Percentiles rank a stretch among this genome's conserved stretches.
These are phyloP conservation scores for Phytophthora colocasiae DNA, from an alignment of 352 stramenopile species.

Conservation along the genomic window DNA sequence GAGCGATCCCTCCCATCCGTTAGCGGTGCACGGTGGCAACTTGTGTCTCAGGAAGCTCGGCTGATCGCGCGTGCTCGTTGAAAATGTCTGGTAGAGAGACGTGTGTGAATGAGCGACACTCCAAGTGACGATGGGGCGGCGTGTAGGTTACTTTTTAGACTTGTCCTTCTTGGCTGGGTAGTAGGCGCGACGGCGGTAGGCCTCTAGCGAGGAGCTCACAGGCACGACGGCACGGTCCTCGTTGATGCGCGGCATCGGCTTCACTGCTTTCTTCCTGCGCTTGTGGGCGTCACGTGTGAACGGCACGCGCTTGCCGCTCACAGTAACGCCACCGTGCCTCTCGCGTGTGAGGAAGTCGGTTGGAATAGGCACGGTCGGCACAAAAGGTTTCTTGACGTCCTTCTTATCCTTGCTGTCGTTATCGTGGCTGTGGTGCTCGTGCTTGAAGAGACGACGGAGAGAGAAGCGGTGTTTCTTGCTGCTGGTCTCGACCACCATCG, in stretches of 20 bases:
- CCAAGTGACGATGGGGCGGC: conserved; percentile 10
- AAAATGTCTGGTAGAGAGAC: conserved; percentile 14
- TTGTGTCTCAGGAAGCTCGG: conserved; percentile 22
- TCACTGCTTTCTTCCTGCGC: conserved; percentile 23
- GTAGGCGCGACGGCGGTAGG: conserved; percentile 51
- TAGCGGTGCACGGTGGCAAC: conserved; percentile 1
- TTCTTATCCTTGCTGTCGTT: conserved; percentile 15
- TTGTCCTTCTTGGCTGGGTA: conserved; percentile 46
- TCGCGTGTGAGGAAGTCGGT: conserved; percentile 44
- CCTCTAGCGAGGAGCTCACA: conserved; percentile 34
- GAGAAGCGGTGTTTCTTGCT: conserved; percentile 45
- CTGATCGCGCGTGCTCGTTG: not conserved
- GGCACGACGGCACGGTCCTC: conserved; percentile 36
- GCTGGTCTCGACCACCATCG: conserved; percentile 28
- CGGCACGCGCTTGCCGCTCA: conserved; percentile 46
- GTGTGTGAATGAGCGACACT: conserved; percentile 1
- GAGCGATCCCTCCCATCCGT: not conserved
- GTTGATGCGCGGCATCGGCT: conserved; percentile 35
- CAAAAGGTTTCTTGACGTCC: not conserved
- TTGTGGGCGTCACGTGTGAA: conserved; percentile 49
- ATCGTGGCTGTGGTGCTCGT: conserved; percentile 15
- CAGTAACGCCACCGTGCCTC: conserved; percentile 40
- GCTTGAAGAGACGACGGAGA: conserved; percentile 40
- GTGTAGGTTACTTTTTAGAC: conserved; percentile 34
- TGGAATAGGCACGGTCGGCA: conserved; percentile 38